A percentile compares a stretch with the other conserved stretches of the same genome.
Evolutionary conservation across 805 yeast species (phyloP).

Genomic region (Schizosaccharomyces japonicus): DNA sequence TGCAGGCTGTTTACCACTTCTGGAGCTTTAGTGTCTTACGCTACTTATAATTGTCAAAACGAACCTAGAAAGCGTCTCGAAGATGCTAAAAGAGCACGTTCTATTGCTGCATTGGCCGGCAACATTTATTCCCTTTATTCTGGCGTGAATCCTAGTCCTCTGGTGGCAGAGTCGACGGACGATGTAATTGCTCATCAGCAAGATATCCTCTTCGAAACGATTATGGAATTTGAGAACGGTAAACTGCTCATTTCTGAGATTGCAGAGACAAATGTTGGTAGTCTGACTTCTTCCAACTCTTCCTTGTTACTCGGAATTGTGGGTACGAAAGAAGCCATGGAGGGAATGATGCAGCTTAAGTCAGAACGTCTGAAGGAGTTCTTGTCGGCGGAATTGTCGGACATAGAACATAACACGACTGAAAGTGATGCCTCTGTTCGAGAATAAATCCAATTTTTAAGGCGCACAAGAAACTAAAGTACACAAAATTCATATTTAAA

Average conservation of each 20-base stretch:
- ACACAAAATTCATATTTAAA: too few relatives aligned
- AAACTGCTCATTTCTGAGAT: background rate
- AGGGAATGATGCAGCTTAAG: conserved; percentile 1
- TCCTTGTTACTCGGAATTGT: background rate
- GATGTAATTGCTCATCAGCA: conserved; percentile 1
- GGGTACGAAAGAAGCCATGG: background rate
- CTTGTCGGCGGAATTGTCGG: background rate
- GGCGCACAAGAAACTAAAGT: too few relatives aligned
- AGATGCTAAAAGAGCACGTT: background rate
- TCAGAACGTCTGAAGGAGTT: background rate
- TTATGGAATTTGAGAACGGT: background rate
- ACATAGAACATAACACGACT: too few relatives aligned
- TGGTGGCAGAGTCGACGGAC: conserved; percentile 1
- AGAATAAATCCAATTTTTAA: too few relatives aligned
- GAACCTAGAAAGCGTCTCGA: background rate
- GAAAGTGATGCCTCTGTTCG: too few relatives aligned
- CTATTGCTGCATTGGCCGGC: background rate
- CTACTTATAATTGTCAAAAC: background rate
- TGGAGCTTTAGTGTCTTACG: background rate
- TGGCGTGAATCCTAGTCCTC: background rate
- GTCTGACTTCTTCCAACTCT: background rate
- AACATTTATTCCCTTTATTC: background rate
- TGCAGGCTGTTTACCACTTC: background rate
- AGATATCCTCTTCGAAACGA: background rate
- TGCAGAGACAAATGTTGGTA: background rate